Evolutionary conservation across 2,329 filamentous ascomycete genomes (phyloP).

Genomic region (Fusarium floridanum): DNA sequence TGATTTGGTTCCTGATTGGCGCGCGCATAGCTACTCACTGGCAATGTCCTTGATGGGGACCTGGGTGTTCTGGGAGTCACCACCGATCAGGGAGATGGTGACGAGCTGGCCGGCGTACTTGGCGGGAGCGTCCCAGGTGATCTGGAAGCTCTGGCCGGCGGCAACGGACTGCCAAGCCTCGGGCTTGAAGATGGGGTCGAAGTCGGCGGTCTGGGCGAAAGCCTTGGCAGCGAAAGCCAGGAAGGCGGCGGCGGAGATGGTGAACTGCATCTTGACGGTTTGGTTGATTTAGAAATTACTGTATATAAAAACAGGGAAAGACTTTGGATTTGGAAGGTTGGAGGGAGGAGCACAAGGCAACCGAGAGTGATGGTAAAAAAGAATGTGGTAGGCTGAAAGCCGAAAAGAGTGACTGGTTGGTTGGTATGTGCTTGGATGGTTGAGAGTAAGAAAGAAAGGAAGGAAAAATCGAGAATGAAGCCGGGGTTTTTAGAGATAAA

Average conservation of each 20-base stretch:
- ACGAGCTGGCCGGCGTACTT: constrained; percentile 59
- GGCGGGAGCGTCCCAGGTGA: constrained; percentile 63
- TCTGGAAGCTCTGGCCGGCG: constrained; percentile 63
- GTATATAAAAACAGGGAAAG: constrained; percentile 33
- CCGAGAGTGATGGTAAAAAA: constrained; percentile 41
- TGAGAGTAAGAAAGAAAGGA: constrained; percentile 35
- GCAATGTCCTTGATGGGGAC: constrained; percentile 59
- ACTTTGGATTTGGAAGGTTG: constrained; percentile 20
- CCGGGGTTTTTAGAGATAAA: constrained; percentile 41
- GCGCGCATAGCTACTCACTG: constrained; percentile 58
- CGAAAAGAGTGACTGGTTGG: constrained; percentile 49
- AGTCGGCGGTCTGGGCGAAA: constrained; percentile 68
- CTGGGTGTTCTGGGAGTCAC: constrained; percentile 59
- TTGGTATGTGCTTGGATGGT: constrained; percentile 42
- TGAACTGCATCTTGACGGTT: constrained; percentile 67
- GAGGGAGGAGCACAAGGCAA: constrained; percentile 32
- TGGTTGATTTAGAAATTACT: constrained; percentile 40
- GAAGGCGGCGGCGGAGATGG: constrained; percentile 60
- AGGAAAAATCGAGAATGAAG: constrained; percentile 27
- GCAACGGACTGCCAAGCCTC: constrained; percentile 56
- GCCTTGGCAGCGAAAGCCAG: constrained; percentile 65
- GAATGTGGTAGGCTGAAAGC: constrained; percentile 50
- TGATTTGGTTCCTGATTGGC: neutral
- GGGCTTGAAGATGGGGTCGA: constrained; percentile 67
- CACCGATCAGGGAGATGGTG: constrained; percentile 68